phyloP scores from a whole-genome alignment of 306 rosid genomes.

The Mimosa pudica region DNA sequence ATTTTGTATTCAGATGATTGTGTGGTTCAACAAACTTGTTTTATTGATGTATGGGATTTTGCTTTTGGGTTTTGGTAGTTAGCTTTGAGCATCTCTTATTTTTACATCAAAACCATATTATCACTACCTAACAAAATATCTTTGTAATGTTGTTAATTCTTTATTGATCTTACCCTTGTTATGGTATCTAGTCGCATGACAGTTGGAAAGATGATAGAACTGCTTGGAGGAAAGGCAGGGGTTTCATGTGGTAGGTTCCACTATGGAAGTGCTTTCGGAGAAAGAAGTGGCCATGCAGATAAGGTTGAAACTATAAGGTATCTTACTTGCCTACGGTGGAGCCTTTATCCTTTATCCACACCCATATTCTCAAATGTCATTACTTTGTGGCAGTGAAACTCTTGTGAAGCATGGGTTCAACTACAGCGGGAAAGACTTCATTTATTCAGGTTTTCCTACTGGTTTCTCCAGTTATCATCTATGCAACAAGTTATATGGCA shows the following conservation, averaged over 20 bases:
- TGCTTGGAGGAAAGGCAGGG: slow-evolving; percentile 96
- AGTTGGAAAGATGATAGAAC: slow-evolving; percentile 98
- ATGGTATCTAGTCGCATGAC: slow-evolving; percentile 87
- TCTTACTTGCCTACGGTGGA: slow-evolving; percentile 25
- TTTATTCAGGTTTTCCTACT: slow-evolving; percentile 76
- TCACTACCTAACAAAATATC: neutral
- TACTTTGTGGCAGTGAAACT: slow-evolving; percentile 65
- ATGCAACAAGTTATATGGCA: slow-evolving; percentile 9
- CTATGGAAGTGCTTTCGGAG: slow-evolving; percentile 98
- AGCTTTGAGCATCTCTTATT: neutral
- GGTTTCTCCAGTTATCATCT: slow-evolving; percentile 17
- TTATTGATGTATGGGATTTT: neutral
- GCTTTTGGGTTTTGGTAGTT: no score
- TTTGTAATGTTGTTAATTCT: neutral
- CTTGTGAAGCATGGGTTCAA: slow-evolving; percentile 82
- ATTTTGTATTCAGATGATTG: neutral
- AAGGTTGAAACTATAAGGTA: slow-evolving; percentile 92
- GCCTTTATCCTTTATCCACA: slow-evolving; percentile 8
- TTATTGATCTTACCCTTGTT: slow-evolving; percentile 18
- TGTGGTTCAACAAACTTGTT: neutral
- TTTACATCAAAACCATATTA: slow-evolving; percentile 11
- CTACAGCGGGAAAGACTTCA: slow-evolving; percentile 88
- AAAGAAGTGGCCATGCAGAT: slow-evolving; percentile 99
- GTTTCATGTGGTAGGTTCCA: slow-evolving; percentile 96
- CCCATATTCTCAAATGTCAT: slow-evolving; percentile 28